Evolutionary conservation across 1,284 basidiomycete species (phyloP).

Genomic region (Trichosporon faecale): DNA sequence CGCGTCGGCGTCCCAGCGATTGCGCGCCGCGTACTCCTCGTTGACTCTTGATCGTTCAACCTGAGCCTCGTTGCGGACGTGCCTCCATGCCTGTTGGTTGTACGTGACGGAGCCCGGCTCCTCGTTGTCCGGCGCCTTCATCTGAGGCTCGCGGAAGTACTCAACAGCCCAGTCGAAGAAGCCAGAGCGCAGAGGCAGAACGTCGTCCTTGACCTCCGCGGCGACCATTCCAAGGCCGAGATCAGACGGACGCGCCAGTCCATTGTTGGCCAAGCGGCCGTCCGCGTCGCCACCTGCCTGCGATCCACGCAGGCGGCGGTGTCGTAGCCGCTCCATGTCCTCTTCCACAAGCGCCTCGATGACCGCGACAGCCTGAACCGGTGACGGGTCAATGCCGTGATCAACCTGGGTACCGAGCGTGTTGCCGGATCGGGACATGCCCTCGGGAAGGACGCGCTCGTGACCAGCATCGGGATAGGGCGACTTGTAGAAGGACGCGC

Average conservation of each 20-base stretch:
- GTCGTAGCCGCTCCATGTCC: conserved; percentile 78
- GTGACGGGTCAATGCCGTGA: conserved; percentile 16
- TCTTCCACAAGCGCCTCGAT: conserved; percentile 84
- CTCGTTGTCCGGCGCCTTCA: conserved; percentile 94
- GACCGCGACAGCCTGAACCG: conserved; percentile 63
- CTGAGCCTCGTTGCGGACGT: conserved; percentile 82
- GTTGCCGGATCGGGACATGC: conserved; percentile 4
- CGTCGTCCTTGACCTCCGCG: conserved; percentile 54
- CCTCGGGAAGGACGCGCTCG: conserved; percentile 37
- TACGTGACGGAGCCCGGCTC: conserved; percentile 92
- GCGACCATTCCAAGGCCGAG: conserved; percentile 53
- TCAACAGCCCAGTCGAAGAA: conserved; percentile 97
- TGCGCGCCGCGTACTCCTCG: conserved; percentile 67
- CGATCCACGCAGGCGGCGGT: conserved; percentile 58
- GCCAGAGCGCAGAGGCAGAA: conserved; percentile 80
- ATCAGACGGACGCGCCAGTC: conserved; percentile 41
- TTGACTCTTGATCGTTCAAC: conserved; percentile 62
- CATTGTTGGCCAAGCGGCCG: conserved; percentile 44
- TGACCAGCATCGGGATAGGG: conserved; percentile 45
- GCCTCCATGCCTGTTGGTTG: conserved; percentile 94
- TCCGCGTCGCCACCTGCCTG: conserved; percentile 48
- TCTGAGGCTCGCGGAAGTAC: conserved; percentile 97
- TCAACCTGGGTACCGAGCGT: conserved; percentile 16
- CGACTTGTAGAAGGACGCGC: conserved; percentile 36
- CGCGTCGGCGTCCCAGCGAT: conserved; percentile 76